Evolutionary conservation across 2,329 filamentous ascomycete genomes (phyloP).

Genomic region (Triangularia verruculosa): DNA sequence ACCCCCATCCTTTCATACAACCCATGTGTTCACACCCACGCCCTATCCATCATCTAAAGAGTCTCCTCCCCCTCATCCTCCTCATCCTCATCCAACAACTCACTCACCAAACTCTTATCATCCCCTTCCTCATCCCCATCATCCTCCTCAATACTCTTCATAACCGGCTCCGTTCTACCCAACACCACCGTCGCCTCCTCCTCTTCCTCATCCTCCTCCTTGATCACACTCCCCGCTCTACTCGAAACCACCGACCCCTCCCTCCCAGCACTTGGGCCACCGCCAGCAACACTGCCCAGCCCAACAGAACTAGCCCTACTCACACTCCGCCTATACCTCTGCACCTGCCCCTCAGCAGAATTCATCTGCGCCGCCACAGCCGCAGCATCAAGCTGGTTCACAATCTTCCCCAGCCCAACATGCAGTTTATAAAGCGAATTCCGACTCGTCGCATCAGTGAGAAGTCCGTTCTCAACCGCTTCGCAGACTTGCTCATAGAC

Average conservation of each 20-base stretch:
- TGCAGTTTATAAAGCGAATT: slow-evolving; percentile 69
- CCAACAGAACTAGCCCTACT: slow-evolving; percentile 46
- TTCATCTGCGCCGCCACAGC: slow-evolving; percentile 23
- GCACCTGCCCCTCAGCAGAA: background rate
- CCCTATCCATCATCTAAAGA: background rate
- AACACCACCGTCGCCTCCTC: slow-evolving; percentile 7
- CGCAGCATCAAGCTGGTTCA: slow-evolving; percentile 54
- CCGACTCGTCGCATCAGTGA: slow-evolving; percentile 58
- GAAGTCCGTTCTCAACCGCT: slow-evolving; percentile 60
- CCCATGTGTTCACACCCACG: background rate
- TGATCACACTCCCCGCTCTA: background rate
- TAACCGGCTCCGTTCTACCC: background rate
- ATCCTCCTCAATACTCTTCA: background rate
- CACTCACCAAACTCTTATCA: slow-evolving; percentile 9
- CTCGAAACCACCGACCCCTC: background rate
- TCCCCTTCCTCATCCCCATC: background rate
- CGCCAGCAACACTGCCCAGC: slow-evolving; percentile 24
- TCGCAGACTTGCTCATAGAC: slow-evolving; percentile 57
- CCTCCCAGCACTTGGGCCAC: background rate
- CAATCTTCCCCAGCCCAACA: slow-evolving; percentile 64
- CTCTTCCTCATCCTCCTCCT: slow-evolving; percentile 10
- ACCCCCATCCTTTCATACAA: background rate
- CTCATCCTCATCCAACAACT: slow-evolving; percentile 7
- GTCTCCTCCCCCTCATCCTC: slow-evolving; percentile 3
- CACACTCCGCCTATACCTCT: slow-evolving; percentile 33